phyloP scores from a whole-genome alignment of 805 yeast species.

The Metschnikowia arizonensis region DNA sequence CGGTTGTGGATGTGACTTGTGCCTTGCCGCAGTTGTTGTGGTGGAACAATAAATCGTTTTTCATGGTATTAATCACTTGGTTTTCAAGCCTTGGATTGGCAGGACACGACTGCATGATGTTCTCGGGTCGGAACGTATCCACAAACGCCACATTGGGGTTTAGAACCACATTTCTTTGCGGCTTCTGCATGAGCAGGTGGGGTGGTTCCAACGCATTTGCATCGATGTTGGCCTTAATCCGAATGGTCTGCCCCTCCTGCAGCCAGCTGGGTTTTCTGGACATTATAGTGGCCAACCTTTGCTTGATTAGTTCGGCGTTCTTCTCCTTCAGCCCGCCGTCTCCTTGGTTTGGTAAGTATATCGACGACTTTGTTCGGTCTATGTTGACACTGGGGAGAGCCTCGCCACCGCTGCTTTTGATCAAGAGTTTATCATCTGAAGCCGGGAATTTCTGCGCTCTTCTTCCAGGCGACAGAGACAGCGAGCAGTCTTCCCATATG shows the following conservation, averaged over 20 bases:
- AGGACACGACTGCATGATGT: conserved; percentile 53
- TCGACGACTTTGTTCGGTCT: conserved; percentile 8
- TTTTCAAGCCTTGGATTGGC: conserved; percentile 46
- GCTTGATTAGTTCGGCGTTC: conserved; percentile 5
- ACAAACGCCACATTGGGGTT: conserved; percentile 40
- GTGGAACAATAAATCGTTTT: conserved; percentile 44
- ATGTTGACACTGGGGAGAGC: conserved; percentile 6
- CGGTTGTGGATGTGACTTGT: conserved; percentile 32
- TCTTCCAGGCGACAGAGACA: conserved; percentile 6
- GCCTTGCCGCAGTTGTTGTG: conserved; percentile 35
- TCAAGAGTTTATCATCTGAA: conserved; percentile 15
- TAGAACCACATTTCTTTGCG: conserved; percentile 16
- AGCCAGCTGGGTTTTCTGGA: background rate
- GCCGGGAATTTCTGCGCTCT: conserved; percentile 4
- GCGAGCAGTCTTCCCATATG: conserved; percentile 12
- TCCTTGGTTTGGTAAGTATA: conserved; percentile 6
- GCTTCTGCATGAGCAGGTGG: background rate
- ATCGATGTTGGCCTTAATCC: background rate
- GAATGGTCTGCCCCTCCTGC: conserved; percentile 1
- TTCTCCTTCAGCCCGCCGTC: conserved; percentile 3
- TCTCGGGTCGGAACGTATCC: conserved; percentile 52
- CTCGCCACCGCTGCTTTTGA: conserved; percentile 12
- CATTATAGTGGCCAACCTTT: conserved; percentile 5
- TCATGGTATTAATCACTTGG: conserved; percentile 49
- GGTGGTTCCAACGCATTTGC: background rate